Conservation (phyloP, 176 grass and related monocot genomes). For the Coix lacrymajobi region DNA sequence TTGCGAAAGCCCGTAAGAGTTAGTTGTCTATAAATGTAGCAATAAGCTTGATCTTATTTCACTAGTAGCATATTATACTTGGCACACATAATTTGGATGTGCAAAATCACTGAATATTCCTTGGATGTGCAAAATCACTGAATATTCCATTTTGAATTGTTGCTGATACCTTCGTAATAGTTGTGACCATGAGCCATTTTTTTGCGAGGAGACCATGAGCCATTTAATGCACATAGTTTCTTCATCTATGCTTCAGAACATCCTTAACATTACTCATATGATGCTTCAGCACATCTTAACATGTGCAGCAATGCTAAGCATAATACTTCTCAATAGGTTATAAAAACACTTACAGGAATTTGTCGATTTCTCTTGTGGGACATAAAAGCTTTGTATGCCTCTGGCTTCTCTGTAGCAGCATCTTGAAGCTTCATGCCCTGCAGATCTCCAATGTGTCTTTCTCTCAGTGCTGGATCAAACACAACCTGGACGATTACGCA, state of each 20-base stretch:
- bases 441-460: slow-evolving; percentile 79
- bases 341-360: slow-evolving; percentile 61
- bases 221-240: neutral
- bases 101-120: too few relatives aligned
- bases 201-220: too few relatives aligned
- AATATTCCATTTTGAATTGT: neutral
- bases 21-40: neutral
- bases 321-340: neutral
- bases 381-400: slow-evolving; percentile 66
- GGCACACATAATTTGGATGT: neutral
- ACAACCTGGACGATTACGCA: slow-evolving; percentile 40
- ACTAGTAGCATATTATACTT: neutral
- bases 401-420: slow-evolving; percentile 53
- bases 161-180: neutral
- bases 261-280: neutral
- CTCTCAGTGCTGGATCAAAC: slow-evolving; percentile 58
- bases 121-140: too few relatives aligned
- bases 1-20: neutral
- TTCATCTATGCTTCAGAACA: slow-evolving; percentile 16
- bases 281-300: neutral
- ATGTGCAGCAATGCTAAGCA: neutral
- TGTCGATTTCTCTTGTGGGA: slow-evolving; percentile 62
- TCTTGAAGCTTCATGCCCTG: slow-evolving; percentile 67
- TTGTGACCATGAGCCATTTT: neutral
- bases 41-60: neutral